Evolutionary conservation across 2,329 filamentous ascomycete species (phyloP).

Genomic region (Corynespora cassiicola): DNA sequence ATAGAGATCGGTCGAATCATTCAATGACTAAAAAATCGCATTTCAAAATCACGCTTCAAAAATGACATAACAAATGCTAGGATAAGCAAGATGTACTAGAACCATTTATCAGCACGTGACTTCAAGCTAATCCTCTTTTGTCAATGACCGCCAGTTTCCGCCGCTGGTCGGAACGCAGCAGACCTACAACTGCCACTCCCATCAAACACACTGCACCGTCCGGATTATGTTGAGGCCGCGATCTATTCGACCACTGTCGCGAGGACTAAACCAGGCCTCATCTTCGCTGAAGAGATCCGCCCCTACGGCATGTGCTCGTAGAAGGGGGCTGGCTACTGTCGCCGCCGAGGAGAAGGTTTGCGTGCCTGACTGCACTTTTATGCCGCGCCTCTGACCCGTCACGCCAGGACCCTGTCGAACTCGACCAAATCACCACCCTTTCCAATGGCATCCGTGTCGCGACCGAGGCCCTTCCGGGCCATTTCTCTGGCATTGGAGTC

Average conservation of each 20-base stretch:
- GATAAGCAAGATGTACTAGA: no score
- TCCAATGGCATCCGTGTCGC: constrained; percentile 93
- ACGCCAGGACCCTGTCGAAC: constrained; percentile 77
- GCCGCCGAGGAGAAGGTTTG: constrained; percentile 44
- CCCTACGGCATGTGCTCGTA: constrained; percentile 26
- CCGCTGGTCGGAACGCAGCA: no score
- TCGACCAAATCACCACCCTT: constrained; percentile 86
- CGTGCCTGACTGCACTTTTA: constrained; percentile 6
- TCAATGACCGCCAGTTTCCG: no score
- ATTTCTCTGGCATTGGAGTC: constrained; percentile 93
- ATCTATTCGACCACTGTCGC: constrained; percentile 35
- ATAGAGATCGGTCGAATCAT: no score
- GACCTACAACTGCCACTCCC: no score
- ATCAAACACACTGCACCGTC: constrained; percentile 1
- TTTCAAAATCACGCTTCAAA: no score
- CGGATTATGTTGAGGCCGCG: constrained; percentile 39
- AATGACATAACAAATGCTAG: no score
- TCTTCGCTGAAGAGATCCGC: constrained; percentile 21
- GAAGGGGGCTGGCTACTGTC: constrained; percentile 36
- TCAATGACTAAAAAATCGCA: no score
- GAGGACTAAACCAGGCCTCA: constrained; percentile 27
- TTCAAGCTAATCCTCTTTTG: no score
- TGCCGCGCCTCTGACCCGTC: constrained; percentile 9
- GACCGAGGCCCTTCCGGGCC: constrained; percentile 90
- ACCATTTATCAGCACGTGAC: no score